phyloP scores from a whole-genome alignment of 2,329 filamentous ascomycete genomes.

The Penicillium sp. region DNA sequence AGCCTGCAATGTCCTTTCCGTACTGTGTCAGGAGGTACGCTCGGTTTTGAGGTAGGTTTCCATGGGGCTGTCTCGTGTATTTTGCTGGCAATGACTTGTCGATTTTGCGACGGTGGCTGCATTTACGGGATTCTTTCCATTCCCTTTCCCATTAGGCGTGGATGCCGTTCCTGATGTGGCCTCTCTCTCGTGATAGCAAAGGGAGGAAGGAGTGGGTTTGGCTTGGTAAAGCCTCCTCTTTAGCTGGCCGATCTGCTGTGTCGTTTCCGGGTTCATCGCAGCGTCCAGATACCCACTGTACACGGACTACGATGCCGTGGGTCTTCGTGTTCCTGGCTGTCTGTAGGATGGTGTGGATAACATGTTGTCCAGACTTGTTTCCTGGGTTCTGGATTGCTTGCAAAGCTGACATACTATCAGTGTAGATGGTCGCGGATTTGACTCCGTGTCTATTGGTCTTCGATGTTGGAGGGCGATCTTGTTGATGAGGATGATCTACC shows the following conservation, averaged over 20 bases:
- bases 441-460: neutral
- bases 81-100: neutral
- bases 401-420: neutral
- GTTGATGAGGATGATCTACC: constrained; percentile 13
- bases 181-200: neutral
- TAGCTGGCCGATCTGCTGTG: neutral
- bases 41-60: neutral
- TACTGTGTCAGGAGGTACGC: neutral
- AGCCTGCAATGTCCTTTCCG: neutral
- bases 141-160: constrained; percentile 4
- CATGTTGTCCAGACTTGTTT: neutral
- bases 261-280: neutral
- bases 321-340: constrained; percentile 15
- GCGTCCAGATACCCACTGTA: constrained; percentile 16
- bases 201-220: neutral
- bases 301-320: constrained; percentile 12
- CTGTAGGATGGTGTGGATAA: constrained; percentile 23
- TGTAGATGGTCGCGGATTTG: neutral
- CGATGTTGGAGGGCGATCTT: constrained; percentile 8
- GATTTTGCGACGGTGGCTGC: constrained; percentile 4
- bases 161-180: neutral
- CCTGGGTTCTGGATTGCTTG: constrained; percentile 14
- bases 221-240: too few species aligned
- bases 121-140: constrained; percentile 2
- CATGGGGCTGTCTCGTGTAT: constrained; percentile 3